Conservation (phyloP, 2,329 filamentous ascomycete genomes). For the Fusarium redolens region DNA sequence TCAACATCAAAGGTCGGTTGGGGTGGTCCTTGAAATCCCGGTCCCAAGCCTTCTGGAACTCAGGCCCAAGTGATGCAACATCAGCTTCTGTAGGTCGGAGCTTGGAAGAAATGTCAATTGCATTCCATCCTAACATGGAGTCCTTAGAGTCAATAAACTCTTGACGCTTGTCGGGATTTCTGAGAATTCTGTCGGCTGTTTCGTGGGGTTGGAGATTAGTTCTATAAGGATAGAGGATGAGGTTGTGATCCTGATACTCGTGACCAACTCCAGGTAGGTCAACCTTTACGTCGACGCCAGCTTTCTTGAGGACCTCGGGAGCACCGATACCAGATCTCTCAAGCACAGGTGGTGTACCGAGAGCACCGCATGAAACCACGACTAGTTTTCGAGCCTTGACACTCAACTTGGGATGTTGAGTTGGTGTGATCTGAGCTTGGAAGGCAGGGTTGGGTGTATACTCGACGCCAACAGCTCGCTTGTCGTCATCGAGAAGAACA, state of each 20-base stretch:
- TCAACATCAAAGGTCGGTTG: constrained; percentile 62
- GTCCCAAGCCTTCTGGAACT: constrained; percentile 66
- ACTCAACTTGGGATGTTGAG: constrained; percentile 15
- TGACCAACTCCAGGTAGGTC: constrained; percentile 65
- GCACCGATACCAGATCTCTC: constrained; percentile 73
- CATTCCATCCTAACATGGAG: constrained; percentile 67
- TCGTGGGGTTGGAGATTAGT: constrained; percentile 46
- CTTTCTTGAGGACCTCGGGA: constrained; percentile 58
- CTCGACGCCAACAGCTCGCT: constrained; percentile 68
- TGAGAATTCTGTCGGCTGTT: constrained; percentile 63
- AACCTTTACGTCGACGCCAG: constrained; percentile 58
- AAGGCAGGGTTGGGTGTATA: constrained; percentile 58
- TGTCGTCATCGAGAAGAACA: constrained; percentile 63
- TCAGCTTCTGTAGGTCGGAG: constrained; percentile 66
- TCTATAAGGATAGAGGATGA: constrained; percentile 63
- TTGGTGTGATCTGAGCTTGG: constrained; percentile 28
- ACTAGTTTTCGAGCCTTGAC: constrained; percentile 48
- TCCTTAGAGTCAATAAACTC: constrained; percentile 60
- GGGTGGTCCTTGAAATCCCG: constrained; percentile 58
- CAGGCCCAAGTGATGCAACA: constrained; percentile 61
- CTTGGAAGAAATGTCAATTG: constrained; percentile 66
- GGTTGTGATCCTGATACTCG: constrained; percentile 67
- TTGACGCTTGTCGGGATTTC: constrained; percentile 58
- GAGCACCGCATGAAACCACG: constrained; percentile 57
- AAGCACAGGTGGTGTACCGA: constrained; percentile 66